These are phyloP conservation scores for Cladosporium phlei DNA, from an alignment of 2,329 filamentous ascomycete genomes.

Conservation along the genomic window DNA sequence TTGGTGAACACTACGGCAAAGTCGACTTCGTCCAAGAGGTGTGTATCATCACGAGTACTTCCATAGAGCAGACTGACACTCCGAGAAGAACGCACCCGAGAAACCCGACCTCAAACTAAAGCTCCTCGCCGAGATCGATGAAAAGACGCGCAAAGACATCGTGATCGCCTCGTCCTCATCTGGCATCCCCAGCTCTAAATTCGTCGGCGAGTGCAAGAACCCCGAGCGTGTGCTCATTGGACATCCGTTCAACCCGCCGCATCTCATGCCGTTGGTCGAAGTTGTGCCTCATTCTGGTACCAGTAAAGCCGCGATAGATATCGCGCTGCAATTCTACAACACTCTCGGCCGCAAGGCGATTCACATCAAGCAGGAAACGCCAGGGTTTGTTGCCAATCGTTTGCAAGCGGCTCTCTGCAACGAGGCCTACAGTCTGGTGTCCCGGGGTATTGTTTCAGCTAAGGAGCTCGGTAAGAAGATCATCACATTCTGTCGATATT, in stretches of 20 bases:
- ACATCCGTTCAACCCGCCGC: constrained; percentile 48
- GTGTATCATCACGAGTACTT: neutral
- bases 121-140: constrained; percentile 35
- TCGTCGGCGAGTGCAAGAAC: constrained; percentile 27
- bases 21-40: constrained; percentile 37
- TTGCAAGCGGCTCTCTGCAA: constrained; percentile 39
- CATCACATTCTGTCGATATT: neutral
- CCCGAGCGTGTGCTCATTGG: constrained; percentile 39
- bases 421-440: constrained; percentile 36
- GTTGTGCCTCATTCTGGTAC: constrained; percentile 39
- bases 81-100: constrained; percentile 28
- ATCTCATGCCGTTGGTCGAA: constrained; percentile 46
- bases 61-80: neutral
- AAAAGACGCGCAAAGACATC: constrained; percentile 26
- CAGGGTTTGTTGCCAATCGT: constrained; percentile 44
- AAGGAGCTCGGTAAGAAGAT: constrained; percentile 27
- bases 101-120: constrained; percentile 37
- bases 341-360: constrained; percentile 39
- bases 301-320: constrained; percentile 18
- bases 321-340: constrained; percentile 38
- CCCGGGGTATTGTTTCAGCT: constrained; percentile 29
- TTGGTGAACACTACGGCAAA: constrained; percentile 13
- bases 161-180: constrained; percentile 41
- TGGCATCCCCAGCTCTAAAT: constrained; percentile 33
- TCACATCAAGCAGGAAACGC: constrained; percentile 38